phyloP scores from a whole-genome alignment of 257 asterid genomes.

The Linderniella brevidens region DNA sequence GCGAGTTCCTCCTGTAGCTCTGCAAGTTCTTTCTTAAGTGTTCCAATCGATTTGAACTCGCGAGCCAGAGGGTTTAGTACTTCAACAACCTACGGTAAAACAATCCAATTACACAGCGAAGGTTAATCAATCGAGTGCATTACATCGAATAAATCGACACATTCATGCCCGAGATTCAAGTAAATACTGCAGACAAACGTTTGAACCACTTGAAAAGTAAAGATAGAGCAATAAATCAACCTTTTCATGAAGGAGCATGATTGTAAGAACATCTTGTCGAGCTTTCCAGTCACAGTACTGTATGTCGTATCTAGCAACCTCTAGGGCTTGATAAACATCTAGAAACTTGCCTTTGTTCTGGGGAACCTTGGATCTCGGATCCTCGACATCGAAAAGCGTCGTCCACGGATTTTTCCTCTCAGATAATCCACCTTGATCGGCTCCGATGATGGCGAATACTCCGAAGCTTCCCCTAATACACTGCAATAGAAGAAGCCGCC shows the following conservation, averaged over 20 bases:
- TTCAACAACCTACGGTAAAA: slow-evolving; percentile 48
- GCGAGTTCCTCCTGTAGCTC: slow-evolving; percentile 66
- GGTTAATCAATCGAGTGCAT: too few relatives aligned
- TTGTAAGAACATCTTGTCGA: slow-evolving; percentile 74
- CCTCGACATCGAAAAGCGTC: slow-evolving; percentile 4
- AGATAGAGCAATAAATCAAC: slow-evolving; percentile 12
- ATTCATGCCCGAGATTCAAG: background rate
- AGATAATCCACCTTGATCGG: slow-evolving; percentile 29
- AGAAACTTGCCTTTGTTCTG: slow-evolving; percentile 57
- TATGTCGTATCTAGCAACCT: slow-evolving; percentile 7
- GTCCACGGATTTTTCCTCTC: slow-evolving; percentile 61
- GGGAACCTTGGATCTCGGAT: slow-evolving; percentile 68
- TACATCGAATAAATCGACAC: too few relatives aligned
- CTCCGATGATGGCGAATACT: slow-evolving; percentile 36
- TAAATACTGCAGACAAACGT: too few relatives aligned
- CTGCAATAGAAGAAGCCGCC: too few relatives aligned
- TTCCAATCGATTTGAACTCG: slow-evolving; percentile 83
- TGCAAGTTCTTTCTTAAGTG: slow-evolving; percentile 76
- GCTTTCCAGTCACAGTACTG: slow-evolving; percentile 98
- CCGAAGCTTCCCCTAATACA: too few relatives aligned
- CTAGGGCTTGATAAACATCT: too few relatives aligned
- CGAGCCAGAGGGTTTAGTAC: slow-evolving; percentile 95
- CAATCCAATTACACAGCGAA: too few relatives aligned
- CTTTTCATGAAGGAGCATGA: slow-evolving; percentile 95
- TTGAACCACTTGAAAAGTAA: too few relatives aligned